A percentile compares a stretch with the other conserved stretches of the same genome.
Evolutionary conservation across 371 early-diverging fungal genomes (phyloP).

Genomic region (Mortierella sp.): DNA sequence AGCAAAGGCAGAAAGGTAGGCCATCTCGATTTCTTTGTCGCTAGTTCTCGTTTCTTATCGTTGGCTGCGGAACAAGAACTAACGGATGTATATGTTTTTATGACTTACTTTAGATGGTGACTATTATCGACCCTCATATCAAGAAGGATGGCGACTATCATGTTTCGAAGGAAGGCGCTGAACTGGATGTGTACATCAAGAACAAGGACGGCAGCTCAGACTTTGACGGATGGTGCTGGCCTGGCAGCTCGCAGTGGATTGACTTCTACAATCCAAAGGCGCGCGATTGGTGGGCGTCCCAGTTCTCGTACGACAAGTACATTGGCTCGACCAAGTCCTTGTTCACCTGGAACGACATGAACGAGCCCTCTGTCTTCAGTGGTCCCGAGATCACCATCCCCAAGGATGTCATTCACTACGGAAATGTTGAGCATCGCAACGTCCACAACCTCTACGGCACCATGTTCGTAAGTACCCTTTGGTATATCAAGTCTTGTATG

Average conservation of each 20-base stretch:
- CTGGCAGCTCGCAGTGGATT: conserved; percentile 90
- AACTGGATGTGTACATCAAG: conserved; percentile 85
- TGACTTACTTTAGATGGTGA: conserved; percentile 77
- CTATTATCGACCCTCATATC: conserved; percentile 98
- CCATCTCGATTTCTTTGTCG: no score
- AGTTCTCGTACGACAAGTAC: conserved; percentile 80
- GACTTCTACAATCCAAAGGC: conserved; percentile 89
- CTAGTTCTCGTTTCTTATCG: background rate
- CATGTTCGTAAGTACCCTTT: conserved; percentile 65
- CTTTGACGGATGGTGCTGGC: conserved; percentile 96
- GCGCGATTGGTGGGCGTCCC: conserved; percentile 85
- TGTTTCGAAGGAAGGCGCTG: conserved; percentile 85
- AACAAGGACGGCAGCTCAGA: conserved; percentile 71
- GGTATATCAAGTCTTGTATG: no score
- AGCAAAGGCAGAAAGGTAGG: conserved; percentile 83
- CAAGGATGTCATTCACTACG: conserved; percentile 88
- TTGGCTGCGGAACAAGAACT: background rate
- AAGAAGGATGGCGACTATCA: conserved; percentile 85
- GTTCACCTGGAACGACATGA: conserved; percentile 97
- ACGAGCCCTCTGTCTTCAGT: conserved; percentile 92
- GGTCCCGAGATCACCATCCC: conserved; percentile 95
- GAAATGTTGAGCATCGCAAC: conserved; percentile 87
- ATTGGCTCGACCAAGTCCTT: conserved; percentile 80
- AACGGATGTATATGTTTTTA: background rate
- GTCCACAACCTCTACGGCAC: conserved; percentile 92